These are phyloP conservation scores for Berberis thunbergii DNA, from an alignment of 164 flowering plant genomes.

Conservation along the genomic window DNA sequence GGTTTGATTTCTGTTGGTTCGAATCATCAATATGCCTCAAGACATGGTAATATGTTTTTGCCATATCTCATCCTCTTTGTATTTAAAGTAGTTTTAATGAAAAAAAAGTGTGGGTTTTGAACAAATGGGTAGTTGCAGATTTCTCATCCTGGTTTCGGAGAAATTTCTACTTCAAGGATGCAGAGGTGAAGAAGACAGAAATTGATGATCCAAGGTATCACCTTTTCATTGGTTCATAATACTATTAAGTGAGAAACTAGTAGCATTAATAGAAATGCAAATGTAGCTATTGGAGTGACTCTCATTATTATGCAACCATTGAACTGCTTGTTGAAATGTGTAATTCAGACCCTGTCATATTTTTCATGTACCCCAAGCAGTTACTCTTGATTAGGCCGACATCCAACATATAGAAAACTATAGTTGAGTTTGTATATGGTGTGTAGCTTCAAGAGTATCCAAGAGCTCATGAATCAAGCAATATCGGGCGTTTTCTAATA, in stretches of 20 bases:
- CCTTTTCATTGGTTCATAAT: not conserved
- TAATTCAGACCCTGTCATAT: not conserved
- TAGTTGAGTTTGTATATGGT: too few species aligned
- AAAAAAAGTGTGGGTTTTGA: not conserved
- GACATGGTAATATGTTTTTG: conserved; percentile 7
- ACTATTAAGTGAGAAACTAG: not conserved
- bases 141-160: not conserved
- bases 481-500: too few species aligned
- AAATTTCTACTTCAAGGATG: conserved; percentile 12
- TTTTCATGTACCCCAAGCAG: not conserved
- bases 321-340: not conserved
- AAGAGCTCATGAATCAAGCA: too few species aligned
- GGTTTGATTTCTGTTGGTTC: conserved; percentile 4
- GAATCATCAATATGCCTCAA: conserved; percentile 2
- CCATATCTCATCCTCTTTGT: not conserved
- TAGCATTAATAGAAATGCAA: not conserved
- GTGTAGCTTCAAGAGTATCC: too few species aligned
- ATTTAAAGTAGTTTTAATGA: too few species aligned
- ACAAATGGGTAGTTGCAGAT: not conserved
- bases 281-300: not conserved
- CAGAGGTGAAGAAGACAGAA: conserved; percentile 14
- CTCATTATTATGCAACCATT: not conserved
- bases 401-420: too few species aligned
- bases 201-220: conserved; percentile 24
- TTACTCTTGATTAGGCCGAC: not conserved